Conservation (phyloP, 225 moss, liverwort and hornwort genomes). For the Bryoerythrophyllum caledonicum region DNA sequence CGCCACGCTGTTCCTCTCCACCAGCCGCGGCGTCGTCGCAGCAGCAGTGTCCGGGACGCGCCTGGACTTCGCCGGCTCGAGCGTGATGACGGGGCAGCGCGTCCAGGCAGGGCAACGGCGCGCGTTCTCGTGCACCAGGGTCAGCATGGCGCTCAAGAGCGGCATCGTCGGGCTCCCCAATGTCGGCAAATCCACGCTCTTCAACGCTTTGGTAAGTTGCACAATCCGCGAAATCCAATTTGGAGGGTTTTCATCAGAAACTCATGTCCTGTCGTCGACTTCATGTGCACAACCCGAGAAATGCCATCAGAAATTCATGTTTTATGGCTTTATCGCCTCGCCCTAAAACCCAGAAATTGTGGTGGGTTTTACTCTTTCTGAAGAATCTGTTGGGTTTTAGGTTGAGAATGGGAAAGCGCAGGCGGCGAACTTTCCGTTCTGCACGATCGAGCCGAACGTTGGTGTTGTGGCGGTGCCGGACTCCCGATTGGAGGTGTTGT, state of each 20-base stretch:
- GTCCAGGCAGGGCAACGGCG: conserved; percentile 21
- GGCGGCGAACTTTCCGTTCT: conserved; percentile 97
- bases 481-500: conserved; percentile 69
- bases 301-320: no score
- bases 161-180: conserved; percentile 98
- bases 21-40: conserved; percentile 2
- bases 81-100: conserved; percentile 41
- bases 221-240: no score
- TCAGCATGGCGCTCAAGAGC: conserved; percentile 88
- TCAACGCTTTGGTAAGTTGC: conserved; percentile 71
- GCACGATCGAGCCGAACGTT: conserved; percentile 95
- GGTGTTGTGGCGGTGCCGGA: conserved; percentile 96
- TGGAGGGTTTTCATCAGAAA: no score
- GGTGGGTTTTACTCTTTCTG: no score
- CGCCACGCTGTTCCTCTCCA: conserved; percentile 5
- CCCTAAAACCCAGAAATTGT: no score
- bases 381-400: conserved; percentile 13
- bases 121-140: conserved; percentile 42
- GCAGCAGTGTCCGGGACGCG: not conserved
- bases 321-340: no score
- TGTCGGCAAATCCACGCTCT: conserved; percentile 92
- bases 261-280: no score
- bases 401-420: conserved; percentile 97
- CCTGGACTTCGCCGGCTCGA: conserved; percentile 7
- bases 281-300: no score